Conservation (phyloP, 352 stramenopile species). For the Phytophthora aleatoria region DNA sequence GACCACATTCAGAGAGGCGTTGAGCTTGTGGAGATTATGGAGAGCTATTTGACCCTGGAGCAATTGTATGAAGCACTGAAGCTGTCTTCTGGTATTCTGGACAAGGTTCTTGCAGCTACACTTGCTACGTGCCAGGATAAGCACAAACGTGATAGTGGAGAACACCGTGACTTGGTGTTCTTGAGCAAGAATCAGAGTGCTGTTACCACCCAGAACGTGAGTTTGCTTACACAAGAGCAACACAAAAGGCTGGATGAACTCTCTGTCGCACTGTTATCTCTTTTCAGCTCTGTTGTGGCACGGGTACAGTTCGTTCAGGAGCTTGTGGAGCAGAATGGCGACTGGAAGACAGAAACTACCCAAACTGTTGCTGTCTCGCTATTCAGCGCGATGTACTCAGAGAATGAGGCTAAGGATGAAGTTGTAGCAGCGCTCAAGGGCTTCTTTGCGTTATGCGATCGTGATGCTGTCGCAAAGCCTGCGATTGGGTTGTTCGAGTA, state of each 20-base stretch:
- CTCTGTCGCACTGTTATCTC: conserved; percentile 25
- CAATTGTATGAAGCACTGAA: conserved; percentile 51
- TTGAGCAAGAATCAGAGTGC: conserved; percentile 37
- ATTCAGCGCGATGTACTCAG: conserved; percentile 11
- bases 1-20: conserved; percentile 21
- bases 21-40: conserved; percentile 39
- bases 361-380: conserved; percentile 39
- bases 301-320: conserved; percentile 23
- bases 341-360: conserved; percentile 32
- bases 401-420: conserved; percentile 20
- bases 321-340: conserved; percentile 17
- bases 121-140: conserved; percentile 14
- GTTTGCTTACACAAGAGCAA: conserved; percentile 31
- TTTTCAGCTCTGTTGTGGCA: conserved; percentile 19
- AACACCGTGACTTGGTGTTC: conserved; percentile 47
- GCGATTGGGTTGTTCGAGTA: conserved; percentile 33
- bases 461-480: conserved; percentile 9
- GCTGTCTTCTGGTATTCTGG: conserved; percentile 23
- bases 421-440: conserved; percentile 15
- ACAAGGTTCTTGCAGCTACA: conserved; percentile 29
- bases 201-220: conserved; percentile 11
- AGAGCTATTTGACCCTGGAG: conserved; percentile 57
- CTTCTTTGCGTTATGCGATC: conserved; percentile 32
- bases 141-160: conserved; percentile 12
- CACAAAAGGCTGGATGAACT: conserved; percentile 39